These are phyloP conservation scores for Willaertia magna DNA, from an alignment of 208 protist species.

Conservation along the genomic window DNA sequence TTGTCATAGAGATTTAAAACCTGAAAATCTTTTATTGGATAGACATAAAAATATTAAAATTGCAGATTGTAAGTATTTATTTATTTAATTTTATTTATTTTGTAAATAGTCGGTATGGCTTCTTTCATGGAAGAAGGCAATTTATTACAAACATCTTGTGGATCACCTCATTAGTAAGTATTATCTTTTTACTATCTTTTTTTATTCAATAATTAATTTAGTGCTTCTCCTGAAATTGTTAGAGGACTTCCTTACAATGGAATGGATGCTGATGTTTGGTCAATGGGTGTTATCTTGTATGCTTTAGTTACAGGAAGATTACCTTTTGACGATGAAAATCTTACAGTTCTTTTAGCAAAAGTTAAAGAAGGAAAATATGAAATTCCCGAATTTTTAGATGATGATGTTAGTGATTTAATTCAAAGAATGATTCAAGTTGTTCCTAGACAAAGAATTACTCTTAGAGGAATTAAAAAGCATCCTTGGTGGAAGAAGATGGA, in stretches of 20 bases:
- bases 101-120: not conserved
- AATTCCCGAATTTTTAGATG: conserved; percentile 39
- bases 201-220: not conserved
- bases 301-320: conserved; percentile 19
- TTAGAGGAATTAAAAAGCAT: conserved; percentile 47
- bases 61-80: not conserved
- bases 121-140: not conserved
- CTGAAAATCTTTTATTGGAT: conserved; percentile 5
- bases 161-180: conserved; percentile 29
- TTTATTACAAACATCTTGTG: conserved; percentile 30
- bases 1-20: conserved; percentile 11
- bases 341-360: conserved; percentile 9
- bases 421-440: conserved; percentile 43
- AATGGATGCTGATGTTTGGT: conserved; percentile 19
- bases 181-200: not conserved
- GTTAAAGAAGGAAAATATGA: conserved; percentile 31
- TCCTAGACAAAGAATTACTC: conserved; percentile 38
- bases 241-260: conserved; percentile 22
- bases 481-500: conserved; percentile 32
- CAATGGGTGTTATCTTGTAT: conserved; percentile 19
- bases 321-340: conserved; percentile 19
- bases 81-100: not conserved
- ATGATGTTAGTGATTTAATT: conserved; percentile 42
- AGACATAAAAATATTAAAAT: conserved; percentile 11
- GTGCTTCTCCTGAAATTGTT: conserved; percentile 26